Percentiles rank a stretch among this genome's conserved stretches.
Evolutionary conservation across 805 yeast species (phyloP).

Genomic region (Blastobotrys chiropterorum): DNA sequence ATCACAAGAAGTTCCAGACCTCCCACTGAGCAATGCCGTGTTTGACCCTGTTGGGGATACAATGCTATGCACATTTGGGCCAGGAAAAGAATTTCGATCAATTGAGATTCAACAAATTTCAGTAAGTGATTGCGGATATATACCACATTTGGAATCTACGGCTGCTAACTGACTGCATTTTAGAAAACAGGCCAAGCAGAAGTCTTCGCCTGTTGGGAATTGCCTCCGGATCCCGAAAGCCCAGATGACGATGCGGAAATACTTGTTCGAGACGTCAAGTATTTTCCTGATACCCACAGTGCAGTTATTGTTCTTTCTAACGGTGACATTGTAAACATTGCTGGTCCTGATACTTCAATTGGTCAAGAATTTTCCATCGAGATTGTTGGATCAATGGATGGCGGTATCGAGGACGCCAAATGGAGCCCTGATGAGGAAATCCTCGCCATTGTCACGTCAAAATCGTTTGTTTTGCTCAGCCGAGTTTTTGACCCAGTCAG

Average conservation of each 20-base stretch:
- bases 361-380: conserved; percentile 54
- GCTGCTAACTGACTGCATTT: conserved; percentile 2
- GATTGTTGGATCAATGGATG: conserved; percentile 80
- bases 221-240: conserved; percentile 25
- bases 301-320: conserved; percentile 58
- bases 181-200: conserved; percentile 54
- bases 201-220: conserved; percentile 55
- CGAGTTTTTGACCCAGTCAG: conserved; percentile 72
- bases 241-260: too few relatives aligned
- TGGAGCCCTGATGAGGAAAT: conserved; percentile 96
- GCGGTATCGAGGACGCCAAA: conserved; percentile 59
- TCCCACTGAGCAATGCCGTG: conserved; percentile 42
- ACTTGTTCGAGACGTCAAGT: too few relatives aligned
- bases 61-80: conserved; percentile 57
- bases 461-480: conserved; percentile 55
- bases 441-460: conserved; percentile 59
- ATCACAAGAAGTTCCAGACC: conserved; percentile 59
- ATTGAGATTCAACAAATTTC: conserved; percentile 70
- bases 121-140: conserved; percentile 10
- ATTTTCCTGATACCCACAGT: conserved; percentile 64
- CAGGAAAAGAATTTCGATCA: conserved; percentile 45
- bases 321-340: conserved; percentile 65
- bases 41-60: conserved; percentile 74
- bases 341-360: too few relatives aligned
- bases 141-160: neutral